phyloP scores from a whole-genome alignment of 768 basidiomycete genomes.

The Pisolithus albus region DNA sequence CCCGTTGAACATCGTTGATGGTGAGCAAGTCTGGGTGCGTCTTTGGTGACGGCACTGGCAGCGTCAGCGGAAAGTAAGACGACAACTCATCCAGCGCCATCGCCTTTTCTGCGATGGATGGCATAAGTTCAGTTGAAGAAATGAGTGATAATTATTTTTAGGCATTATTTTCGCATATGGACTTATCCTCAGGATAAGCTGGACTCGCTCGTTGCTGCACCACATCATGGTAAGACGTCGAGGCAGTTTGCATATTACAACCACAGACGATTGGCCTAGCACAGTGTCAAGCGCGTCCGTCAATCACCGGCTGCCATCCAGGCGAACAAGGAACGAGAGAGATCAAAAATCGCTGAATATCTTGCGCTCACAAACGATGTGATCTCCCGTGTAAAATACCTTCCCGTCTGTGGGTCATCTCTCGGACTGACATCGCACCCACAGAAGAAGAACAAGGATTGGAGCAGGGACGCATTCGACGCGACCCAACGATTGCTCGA shows the following conservation, averaged over 20 bases:
- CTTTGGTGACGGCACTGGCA: slow-evolving; percentile 74
- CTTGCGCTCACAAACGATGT: slow-evolving; percentile 57
- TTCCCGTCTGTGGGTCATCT: not conserved
- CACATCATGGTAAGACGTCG: slow-evolving; percentile 21
- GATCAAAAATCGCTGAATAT: slow-evolving; percentile 71
- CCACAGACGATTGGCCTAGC: slow-evolving; percentile 34
- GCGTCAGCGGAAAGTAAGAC: slow-evolving; percentile 73
- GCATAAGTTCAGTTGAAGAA: slow-evolving; percentile 34
- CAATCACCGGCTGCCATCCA: slow-evolving; percentile 56
- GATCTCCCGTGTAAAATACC: slow-evolving; percentile 46
- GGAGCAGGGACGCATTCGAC: slow-evolving; percentile 67
- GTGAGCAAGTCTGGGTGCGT: slow-evolving; percentile 73
- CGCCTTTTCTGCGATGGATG: slow-evolving; percentile 45
- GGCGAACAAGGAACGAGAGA: slow-evolving; percentile 64
- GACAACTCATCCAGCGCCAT: slow-evolving; percentile 46
- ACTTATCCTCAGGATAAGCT: too few relatives aligned
- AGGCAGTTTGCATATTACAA: not conserved
- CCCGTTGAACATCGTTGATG: slow-evolving; percentile 71
- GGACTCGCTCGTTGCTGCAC: too few relatives aligned
- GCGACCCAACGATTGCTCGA: slow-evolving; percentile 71
- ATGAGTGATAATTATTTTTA: not conserved
- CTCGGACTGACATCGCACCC: slow-evolving; percentile 5
- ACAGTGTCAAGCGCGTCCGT: slow-evolving; percentile 59
- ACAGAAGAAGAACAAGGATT: slow-evolving; percentile 68
- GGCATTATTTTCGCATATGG: too few relatives aligned